Percentiles rank a stretch among this genome's conserved stretches.
Conservation (phyloP, 208 protist genomes). For the Naegleria gruberi region DNA sequence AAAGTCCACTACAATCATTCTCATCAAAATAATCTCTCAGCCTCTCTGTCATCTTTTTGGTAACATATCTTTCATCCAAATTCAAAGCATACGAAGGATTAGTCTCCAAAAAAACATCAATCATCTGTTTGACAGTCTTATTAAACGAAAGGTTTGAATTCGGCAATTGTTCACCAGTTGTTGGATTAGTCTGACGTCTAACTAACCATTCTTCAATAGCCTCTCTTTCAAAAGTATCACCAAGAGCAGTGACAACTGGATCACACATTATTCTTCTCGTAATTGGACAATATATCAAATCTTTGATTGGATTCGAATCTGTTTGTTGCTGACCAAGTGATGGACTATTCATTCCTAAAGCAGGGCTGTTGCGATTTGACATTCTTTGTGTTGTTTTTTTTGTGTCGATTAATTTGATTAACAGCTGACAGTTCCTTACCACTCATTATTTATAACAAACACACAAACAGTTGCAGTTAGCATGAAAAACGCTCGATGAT, state of each 20-base stretch:
- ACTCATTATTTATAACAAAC: too few relatives aligned
- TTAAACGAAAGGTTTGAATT: neutral
- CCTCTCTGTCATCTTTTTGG: neutral
- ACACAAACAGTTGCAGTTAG: too few relatives aligned
- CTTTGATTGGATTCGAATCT: neutral
- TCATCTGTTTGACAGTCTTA: neutral
- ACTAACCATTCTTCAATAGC: constrained; percentile 62
- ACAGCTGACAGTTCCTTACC: too few relatives aligned
- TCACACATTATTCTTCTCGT: constrained; percentile 61
- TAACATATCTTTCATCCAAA: neutral
- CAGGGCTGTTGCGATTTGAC: too few relatives aligned
- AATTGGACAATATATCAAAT: constrained; percentile 54
- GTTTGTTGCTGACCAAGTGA: too few relatives aligned
- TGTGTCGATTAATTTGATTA: too few relatives aligned
- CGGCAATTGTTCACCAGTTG: neutral
- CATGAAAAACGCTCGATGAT: too few relatives aligned
- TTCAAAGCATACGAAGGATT: neutral
- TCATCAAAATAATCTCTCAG: neutral
- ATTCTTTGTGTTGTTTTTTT: too few relatives aligned
- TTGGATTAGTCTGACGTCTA: neutral
- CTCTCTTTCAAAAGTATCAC: constrained; percentile 69
- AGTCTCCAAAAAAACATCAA: neutral
- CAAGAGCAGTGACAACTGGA: constrained; percentile 64
- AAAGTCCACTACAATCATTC: neutral
- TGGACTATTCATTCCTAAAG: too few relatives aligned